Percentiles rank a stretch among this genome's conserved stretches.
Evolutionary conservation across 1,284 basidiomycete genomes (phyloP).

Genomic region (Peniophora sp.): DNA sequence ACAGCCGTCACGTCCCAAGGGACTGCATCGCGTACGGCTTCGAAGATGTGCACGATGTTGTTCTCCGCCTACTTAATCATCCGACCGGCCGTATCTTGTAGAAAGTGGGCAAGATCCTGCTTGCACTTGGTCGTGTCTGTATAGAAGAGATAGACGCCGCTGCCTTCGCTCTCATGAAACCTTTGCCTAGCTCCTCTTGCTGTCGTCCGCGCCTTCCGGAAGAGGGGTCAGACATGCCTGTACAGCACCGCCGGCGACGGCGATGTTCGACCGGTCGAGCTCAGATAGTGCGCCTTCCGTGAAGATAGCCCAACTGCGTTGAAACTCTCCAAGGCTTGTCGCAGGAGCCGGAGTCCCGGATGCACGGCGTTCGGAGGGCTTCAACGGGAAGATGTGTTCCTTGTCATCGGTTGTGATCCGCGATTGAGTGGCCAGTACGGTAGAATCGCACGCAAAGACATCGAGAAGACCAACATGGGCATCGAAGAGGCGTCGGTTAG

Average conservation of each 20-base stretch:
- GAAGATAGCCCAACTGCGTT: constrained; percentile 42
- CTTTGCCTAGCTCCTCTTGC: constrained; percentile 49
- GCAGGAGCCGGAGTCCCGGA: constrained; percentile 26
- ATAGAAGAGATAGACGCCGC: constrained; percentile 56
- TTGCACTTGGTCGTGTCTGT: constrained; percentile 44
- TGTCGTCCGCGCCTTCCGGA: constrained; percentile 34
- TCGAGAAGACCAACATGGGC: constrained; percentile 49
- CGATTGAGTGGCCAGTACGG: constrained; percentile 34
- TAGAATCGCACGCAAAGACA: constrained; percentile 38
- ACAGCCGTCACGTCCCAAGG: constrained; percentile 61
- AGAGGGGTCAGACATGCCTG: constrained; percentile 47
- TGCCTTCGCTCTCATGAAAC: constrained; percentile 39
- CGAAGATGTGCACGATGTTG: constrained; percentile 49
- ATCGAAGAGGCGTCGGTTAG: constrained; percentile 32
- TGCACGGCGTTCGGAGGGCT: no score
- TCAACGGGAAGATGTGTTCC: background rate
- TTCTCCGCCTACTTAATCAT: constrained; percentile 35
- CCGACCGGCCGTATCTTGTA: background rate
- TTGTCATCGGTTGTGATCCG: constrained; percentile 15
- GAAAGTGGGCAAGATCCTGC: background rate
- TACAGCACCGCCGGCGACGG: constrained; percentile 52
- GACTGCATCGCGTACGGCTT: constrained; percentile 52
- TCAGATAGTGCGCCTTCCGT: constrained; percentile 41
- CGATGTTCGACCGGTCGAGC: constrained; percentile 40
- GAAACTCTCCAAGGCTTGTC: constrained; percentile 35